phyloP scores from a whole-genome alignment of 2,329 filamentous ascomycete species.

The Huntiella omanensis region DNA sequence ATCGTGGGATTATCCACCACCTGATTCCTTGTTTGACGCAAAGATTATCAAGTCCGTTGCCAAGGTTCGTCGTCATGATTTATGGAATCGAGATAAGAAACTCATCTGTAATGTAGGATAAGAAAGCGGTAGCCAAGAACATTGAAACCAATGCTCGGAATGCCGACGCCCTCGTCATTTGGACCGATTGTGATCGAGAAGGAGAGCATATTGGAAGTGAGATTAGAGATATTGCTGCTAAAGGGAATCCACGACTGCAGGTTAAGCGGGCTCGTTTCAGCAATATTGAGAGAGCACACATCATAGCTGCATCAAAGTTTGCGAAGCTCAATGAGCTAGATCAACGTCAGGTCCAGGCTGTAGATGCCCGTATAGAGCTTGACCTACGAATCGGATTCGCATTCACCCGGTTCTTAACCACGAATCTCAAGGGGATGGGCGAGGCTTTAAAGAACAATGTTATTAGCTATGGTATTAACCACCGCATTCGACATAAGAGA shows the following conservation, averaged over 20 bases:
- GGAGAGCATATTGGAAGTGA: conserved; percentile 92
- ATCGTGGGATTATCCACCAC: conserved; percentile 66
- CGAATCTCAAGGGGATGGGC: conserved; percentile 55
- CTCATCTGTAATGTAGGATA: conserved; percentile 34
- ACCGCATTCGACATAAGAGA: not conserved
- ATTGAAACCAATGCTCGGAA: conserved; percentile 60
- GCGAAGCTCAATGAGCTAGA: conserved; percentile 60
- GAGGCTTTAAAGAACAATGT: conserved; percentile 44
- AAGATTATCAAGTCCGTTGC: conserved; percentile 51
- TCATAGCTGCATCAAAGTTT: conserved; percentile 52
- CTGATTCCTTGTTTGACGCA: conserved; percentile 63
- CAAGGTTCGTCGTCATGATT: conserved; percentile 28
- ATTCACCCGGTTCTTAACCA: conserved; percentile 76
- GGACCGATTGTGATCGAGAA: conserved; percentile 97
- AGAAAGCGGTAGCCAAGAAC: conserved; percentile 64
- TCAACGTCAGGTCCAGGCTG: conserved; percentile 70
- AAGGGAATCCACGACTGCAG: conserved; percentile 53
- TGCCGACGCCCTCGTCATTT: conserved; percentile 69
- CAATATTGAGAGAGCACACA: conserved; percentile 86
- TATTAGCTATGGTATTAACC: conserved; percentile 57
- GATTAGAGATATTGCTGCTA: conserved; percentile 62
- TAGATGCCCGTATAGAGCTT: conserved; percentile 74
- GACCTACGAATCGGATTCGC: conserved; percentile 83
- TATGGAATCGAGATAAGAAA: not conserved
- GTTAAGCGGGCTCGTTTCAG: conserved; percentile 82